Evolutionary conservation across 2,329 filamentous ascomycete species (phyloP).

Genomic region (Hymenoscyphus infarciens): DNA sequence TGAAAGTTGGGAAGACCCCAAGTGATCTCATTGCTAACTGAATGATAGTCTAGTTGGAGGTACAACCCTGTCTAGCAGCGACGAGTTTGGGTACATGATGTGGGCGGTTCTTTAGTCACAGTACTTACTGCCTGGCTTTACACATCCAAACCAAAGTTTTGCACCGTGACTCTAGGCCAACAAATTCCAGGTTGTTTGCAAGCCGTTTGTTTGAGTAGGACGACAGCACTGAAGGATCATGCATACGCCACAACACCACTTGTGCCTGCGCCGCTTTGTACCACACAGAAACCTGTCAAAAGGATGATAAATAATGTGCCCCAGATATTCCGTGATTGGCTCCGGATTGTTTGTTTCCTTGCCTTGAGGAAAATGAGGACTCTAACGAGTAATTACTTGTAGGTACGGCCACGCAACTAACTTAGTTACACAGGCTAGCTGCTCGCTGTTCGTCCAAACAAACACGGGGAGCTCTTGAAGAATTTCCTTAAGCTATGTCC

Average conservation of each 20-base stretch:
- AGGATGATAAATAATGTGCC: background rate
- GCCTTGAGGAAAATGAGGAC: background rate
- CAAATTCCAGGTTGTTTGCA: constrained; percentile 1
- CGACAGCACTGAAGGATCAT: background rate
- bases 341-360: background rate
- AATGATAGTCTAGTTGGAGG: background rate
- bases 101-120: background rate
- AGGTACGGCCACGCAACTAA: too few species aligned
- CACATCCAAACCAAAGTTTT: background rate
- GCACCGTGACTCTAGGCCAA: background rate
- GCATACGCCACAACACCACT: constrained; percentile 2
- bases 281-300: background rate
- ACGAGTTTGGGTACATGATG: background rate
- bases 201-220: background rate
- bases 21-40: background rate
- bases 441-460: background rate
- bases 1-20: background rate
- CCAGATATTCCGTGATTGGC: background rate
- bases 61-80: background rate
- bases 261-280: background rate
- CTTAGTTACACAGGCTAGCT: background rate
- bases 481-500: background rate
- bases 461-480: background rate
- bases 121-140: background rate
- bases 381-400: background rate